Evolutionary conservation across 2,329 filamentous ascomycete species (phyloP).

Genomic region (Aaosphaeria pasadenensis): DNA sequence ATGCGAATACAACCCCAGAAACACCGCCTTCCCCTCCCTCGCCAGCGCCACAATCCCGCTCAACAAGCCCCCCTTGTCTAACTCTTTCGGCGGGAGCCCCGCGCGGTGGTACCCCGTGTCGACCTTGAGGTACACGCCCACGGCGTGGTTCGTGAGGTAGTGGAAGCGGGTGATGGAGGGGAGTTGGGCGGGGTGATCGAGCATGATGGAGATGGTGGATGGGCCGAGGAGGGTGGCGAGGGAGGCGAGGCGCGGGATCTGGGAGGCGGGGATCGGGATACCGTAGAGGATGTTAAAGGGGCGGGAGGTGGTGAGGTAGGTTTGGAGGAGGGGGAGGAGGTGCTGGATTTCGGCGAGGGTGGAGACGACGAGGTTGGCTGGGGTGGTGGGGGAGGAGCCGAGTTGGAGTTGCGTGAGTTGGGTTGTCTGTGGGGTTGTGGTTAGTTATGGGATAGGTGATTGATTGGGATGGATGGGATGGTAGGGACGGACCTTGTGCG

Average conservation of each 20-base stretch:
- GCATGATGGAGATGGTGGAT: conserved; percentile 59
- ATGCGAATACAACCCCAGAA: conserved; percentile 57
- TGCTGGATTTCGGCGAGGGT: conserved; percentile 73
- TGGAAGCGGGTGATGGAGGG: conserved; percentile 45
- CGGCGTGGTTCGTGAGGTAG: conserved; percentile 17
- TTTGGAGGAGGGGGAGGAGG: conserved; percentile 5
- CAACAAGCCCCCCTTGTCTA: too few species aligned
- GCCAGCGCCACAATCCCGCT: too few species aligned
- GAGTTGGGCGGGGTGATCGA: conserved; percentile 60
- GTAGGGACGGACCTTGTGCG: conserved; percentile 63
- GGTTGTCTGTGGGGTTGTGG: conserved; percentile 50
- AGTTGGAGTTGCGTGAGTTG: conserved; percentile 69
- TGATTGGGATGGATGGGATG: background rate
- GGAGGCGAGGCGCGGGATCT: conserved; percentile 57
- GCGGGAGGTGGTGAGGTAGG: background rate
- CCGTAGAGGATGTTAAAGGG: conserved; percentile 63
- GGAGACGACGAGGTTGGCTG: conserved; percentile 63
- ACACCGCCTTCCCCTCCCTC: too few species aligned
- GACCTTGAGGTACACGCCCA: conserved; percentile 68
- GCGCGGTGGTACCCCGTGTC: conserved; percentile 72
- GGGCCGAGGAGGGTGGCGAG: conserved; percentile 55
- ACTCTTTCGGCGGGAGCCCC: conserved; percentile 47
- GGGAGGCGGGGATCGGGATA: conserved; percentile 63
- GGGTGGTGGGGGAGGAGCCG: conserved; percentile 36
- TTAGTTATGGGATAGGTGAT: too few species aligned